Conservation (phyloP, 202 grass and related monocot species). For the Saccharum hybrid region DNA sequence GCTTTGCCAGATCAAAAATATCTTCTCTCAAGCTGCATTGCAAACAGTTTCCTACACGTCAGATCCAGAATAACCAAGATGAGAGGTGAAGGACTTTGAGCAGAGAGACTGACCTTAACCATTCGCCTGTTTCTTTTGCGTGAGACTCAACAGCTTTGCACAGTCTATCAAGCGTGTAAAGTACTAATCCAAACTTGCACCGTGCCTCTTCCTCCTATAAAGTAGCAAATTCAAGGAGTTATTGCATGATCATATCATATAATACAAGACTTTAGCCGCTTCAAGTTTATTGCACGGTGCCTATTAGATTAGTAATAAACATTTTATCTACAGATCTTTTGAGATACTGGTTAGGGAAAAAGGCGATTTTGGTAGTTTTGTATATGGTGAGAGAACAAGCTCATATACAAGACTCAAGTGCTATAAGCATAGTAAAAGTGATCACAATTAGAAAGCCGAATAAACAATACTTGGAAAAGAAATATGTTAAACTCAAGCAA, state of each 20-base stretch:
- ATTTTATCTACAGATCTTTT: not conserved
- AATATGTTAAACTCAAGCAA: slow-evolving; percentile 21
- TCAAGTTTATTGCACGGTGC: not conserved
- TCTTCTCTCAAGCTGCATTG: slow-evolving; percentile 75
- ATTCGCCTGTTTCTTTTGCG: slow-evolving; percentile 83
- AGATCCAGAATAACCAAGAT: slow-evolving; percentile 1
- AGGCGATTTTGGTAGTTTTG: not conserved
- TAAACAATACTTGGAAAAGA: not conserved
- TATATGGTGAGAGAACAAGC: slow-evolving; percentile 18
- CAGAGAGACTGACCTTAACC: slow-evolving; percentile 63
- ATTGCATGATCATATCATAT: not conserved
- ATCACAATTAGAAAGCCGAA: slow-evolving; percentile 2
- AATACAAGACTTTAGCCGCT: not conserved
- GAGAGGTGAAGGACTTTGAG: not conserved
- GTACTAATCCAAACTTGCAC: slow-evolving; percentile 73
- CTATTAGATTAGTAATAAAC: not conserved
- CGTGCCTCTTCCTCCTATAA: slow-evolving; percentile 80
- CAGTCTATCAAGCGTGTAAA: slow-evolving; percentile 81
- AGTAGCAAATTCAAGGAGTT: slow-evolving; percentile 29
- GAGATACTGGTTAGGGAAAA: not conserved
- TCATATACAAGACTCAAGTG: not conserved
- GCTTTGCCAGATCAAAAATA: slow-evolving; percentile 85
- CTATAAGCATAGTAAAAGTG: not conserved
- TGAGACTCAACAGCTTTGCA: slow-evolving; percentile 85
- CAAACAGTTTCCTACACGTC: slow-evolving; percentile 31